Evolutionary conservation across 768 basidiomycete species (phyloP), one percentile per base, ranked within the genome.

Genomic region (Lactarius deliciosus): DNA sequence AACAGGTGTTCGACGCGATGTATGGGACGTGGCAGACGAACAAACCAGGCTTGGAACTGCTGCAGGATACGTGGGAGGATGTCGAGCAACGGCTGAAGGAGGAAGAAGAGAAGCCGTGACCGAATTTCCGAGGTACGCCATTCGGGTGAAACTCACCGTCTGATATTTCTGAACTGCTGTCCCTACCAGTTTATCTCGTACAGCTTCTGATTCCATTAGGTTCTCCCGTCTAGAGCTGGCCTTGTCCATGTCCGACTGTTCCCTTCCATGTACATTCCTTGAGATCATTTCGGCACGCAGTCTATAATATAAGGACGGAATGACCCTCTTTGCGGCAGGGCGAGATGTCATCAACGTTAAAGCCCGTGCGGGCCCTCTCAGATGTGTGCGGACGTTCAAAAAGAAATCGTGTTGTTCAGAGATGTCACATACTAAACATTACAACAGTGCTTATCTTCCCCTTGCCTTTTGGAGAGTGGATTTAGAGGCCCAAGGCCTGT

Each of bases 401-500:
- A 25, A 50, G 47, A 22, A 25, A 53, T 53, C 11, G 13, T 34
- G 11, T 47, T 36, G 4, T 30, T 8, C n/a, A n/a, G 54, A 55
- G n/a, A 61, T 15, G 18, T 10, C 11, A 36, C 45, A 34, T 15
- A 13, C 45, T 28, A 34, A 34, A 5, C 11, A 32, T 36, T 56
- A 56, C 45, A n/a, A 50, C 9, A 22, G 34, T 53, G 22, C 10
- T 25, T 22, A 40, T 36, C 25, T 53, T 47, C 22, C 6, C 20
- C 5, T 25, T 54, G n/a, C 53, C 1, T 55, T 55, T 40, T 30
- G 30, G 53, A 57, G 47, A 50, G 50, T 53, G 13, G 54, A 41
- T 9, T 40, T 20, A 20, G 38, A 66, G 28, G 5, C 77, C 77
- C 18, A 83, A 74, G 16, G 78, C 82, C 60, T 75, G 70, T 1